Evolutionary conservation across 2,329 filamentous ascomycete species (phyloP).

Genomic region (Arachnomyces sp.): DNA sequence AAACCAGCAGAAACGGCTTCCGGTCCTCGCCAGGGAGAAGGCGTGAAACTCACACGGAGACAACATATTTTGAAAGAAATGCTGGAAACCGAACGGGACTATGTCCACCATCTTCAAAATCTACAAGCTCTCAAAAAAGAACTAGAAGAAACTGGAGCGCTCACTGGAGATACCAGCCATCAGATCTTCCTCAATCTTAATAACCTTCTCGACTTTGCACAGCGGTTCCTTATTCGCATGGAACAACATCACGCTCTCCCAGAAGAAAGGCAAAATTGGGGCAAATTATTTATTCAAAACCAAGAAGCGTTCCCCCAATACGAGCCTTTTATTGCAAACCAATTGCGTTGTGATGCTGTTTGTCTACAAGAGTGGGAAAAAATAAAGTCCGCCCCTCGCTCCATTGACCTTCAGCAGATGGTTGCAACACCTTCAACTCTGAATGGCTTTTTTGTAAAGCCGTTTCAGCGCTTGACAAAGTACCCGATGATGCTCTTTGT

Average conservation of each 20-base stretch:
- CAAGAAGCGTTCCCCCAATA: constrained; percentile 88
- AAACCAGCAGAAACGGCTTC: constrained; percentile 48
- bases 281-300: constrained; percentile 77
- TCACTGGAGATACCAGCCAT: constrained; percentile 84
- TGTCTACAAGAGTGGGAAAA: constrained; percentile 82
- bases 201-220: constrained; percentile 87
- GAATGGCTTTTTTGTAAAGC: constrained; percentile 89
- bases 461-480: constrained; percentile 90
- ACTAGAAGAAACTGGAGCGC: constrained; percentile 76
- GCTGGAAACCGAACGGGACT: constrained; percentile 92
- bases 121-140: constrained; percentile 85
- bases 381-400: constrained; percentile 60
- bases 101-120: constrained; percentile 93
- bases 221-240: constrained; percentile 87
- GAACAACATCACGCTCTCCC: constrained; percentile 89
- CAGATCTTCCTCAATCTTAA: constrained; percentile 97
- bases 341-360: constrained; percentile 79
- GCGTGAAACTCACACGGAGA: constrained; percentile 59
- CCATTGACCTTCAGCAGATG: constrained; percentile 63
- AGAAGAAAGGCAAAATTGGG: constrained; percentile 77
- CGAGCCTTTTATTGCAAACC: constrained; percentile 94
- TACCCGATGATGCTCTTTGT: constrained; percentile 87
- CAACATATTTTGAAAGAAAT: constrained; percentile 89
- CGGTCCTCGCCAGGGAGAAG: constrained; percentile 40
- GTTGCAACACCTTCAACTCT: constrained; percentile 80